These are phyloP conservation scores for Carex sylvatica DNA, from an alignment of 202 grass and related monocot genomes.

Conservation along the genomic window DNA sequence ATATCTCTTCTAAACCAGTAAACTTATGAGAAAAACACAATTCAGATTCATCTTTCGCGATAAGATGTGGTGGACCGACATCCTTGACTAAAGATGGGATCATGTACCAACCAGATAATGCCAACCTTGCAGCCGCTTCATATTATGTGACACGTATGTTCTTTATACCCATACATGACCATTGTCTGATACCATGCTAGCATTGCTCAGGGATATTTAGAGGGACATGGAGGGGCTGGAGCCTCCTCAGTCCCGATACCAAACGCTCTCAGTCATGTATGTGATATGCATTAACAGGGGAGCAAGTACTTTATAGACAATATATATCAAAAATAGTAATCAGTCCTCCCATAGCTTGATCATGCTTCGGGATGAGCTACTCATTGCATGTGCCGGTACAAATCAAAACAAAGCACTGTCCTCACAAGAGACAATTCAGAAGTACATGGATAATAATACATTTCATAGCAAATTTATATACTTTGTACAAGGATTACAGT, in stretches of 20 bases:
- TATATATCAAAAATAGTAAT: too few relatives aligned
- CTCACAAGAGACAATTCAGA: background rate
- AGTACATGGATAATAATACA: background rate
- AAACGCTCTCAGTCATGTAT: too few relatives aligned
- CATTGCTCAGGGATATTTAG: background rate
- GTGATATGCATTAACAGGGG: too few relatives aligned
- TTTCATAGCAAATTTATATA: background rate
- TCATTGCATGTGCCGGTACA: background rate
- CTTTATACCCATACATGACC: background rate
- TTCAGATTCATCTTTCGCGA: constrained; percentile 59
- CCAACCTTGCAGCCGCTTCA: constrained; percentile 42
- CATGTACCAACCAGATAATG: constrained; percentile 48
- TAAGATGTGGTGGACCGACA: constrained; percentile 52
- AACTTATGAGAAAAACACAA: constrained; percentile 22
- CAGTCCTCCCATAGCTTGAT: background rate
- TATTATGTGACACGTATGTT: constrained; percentile 49
- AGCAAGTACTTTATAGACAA: too few relatives aligned
- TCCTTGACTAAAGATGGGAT: constrained; percentile 45
- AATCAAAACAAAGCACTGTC: background rate
- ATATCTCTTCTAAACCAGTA: constrained; percentile 7
- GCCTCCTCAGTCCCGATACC: too few relatives aligned
- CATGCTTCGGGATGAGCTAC: background rate
- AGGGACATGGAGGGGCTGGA: background rate
- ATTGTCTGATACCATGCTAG: background rate
- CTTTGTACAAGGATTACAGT: background rate